Evolutionary conservation across 2,329 filamentous ascomycete species (phyloP).

Genomic region (Nigrospora osmanthi): DNA sequence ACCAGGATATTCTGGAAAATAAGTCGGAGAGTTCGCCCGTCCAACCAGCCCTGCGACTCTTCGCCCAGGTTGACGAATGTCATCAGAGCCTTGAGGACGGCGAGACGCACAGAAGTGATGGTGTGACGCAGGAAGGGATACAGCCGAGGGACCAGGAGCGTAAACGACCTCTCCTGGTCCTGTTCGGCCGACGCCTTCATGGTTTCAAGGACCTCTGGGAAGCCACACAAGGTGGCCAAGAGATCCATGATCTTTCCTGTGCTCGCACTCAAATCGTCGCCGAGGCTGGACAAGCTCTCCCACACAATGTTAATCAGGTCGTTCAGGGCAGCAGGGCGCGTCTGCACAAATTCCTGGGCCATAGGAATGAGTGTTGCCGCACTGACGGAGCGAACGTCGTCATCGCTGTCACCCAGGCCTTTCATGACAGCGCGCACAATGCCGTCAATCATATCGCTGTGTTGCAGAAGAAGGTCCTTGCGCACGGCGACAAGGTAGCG

Average conservation of each 20-base stretch:
- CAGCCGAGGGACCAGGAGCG: constrained; percentile 81
- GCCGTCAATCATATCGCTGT: constrained; percentile 82
- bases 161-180: constrained; percentile 84
- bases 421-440: constrained; percentile 92
- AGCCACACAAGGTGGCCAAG: constrained; percentile 88
- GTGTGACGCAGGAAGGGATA: constrained; percentile 97
- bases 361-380: constrained; percentile 97
- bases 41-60: constrained; percentile 83
- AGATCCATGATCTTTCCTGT: constrained; percentile 99
- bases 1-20: constrained; percentile 94
- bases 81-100: constrained; percentile 83
- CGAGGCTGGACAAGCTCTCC: constrained; percentile 94
- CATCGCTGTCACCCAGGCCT: constrained; percentile 81
- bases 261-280: constrained; percentile 92
- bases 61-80: constrained; percentile 87
- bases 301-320: constrained; percentile 89
- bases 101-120: constrained; percentile 89
- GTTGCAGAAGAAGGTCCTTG: constrained; percentile 81
- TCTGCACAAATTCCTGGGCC: constrained; percentile 84
- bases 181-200: constrained; percentile 86
- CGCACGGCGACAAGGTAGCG: constrained; percentile 92
- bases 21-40: constrained; percentile 77
- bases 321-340: constrained; percentile 71
- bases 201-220: constrained; percentile 82
- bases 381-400: constrained; percentile 94